phyloP scores from a whole-genome alignment of 768 basidiomycete genomes.

The Mycena belliarum region DNA sequence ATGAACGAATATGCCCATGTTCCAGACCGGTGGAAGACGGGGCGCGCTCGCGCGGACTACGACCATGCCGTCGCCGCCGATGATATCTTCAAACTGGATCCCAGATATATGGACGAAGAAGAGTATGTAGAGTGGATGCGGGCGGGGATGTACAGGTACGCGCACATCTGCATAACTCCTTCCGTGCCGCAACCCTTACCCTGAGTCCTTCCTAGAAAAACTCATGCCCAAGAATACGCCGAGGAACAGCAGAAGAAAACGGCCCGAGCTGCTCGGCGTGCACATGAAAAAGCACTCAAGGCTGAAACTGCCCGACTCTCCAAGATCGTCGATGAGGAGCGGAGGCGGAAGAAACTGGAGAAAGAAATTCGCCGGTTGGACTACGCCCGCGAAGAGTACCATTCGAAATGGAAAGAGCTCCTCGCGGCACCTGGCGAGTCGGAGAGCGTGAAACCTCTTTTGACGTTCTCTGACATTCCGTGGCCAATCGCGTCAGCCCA shows the following conservation, averaged over 20 bases:
- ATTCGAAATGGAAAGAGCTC: conserved; percentile 57
- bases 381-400: conserved; percentile 54
- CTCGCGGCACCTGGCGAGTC: conserved; percentile 30
- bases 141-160: conserved; percentile 81
- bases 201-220: conserved; percentile 47
- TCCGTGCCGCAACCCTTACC: conserved; percentile 3
- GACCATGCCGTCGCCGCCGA: conserved; percentile 31
- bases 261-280: conserved; percentile 50
- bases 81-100: conserved; percentile 45
- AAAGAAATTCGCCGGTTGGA: conserved; percentile 44
- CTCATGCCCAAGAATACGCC: conserved; percentile 65
- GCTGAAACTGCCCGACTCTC: conserved; percentile 55
- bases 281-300: conserved; percentile 53
- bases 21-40: conserved; percentile 65
- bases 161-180: neutral
- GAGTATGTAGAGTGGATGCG: conserved; percentile 89
- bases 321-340: conserved; percentile 53
- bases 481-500: conserved; percentile 61
- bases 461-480: conserved; percentile 65
- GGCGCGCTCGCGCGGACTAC: conserved; percentile 25
- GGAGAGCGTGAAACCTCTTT: conserved; percentile 21
- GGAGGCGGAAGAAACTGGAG: conserved; percentile 48
- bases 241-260: conserved; percentile 61
- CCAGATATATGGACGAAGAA: conserved; percentile 72
- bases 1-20: conserved; percentile 73